These are phyloP conservation scores for Salix suchowensis DNA, from an alignment of 345 rosid genomes.

Conservation along the genomic window DNA sequence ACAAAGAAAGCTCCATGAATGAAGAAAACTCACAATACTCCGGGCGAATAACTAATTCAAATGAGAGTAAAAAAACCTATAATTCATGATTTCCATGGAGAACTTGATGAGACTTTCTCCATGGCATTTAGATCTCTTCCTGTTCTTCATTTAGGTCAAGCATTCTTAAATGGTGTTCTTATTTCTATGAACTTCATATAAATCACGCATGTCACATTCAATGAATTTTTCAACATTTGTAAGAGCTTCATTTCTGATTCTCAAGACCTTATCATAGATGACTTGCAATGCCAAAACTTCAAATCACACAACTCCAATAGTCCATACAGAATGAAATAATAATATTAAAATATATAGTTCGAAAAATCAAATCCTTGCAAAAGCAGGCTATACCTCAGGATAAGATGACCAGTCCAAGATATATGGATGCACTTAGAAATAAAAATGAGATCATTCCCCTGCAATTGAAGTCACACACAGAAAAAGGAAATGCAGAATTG, in stretches of 20 bases:
- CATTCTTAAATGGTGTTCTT: no score
- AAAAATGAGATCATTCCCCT: constrained; percentile 93
- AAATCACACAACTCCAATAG: no score
- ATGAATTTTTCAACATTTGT: neutral
- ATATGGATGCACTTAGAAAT: constrained; percentile 69
- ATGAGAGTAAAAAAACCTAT: neutral
- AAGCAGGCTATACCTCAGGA: constrained; percentile 53
- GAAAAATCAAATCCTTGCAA: constrained; percentile 8
- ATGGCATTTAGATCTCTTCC: no score
- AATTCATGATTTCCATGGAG: no score
- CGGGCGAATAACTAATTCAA: no score
- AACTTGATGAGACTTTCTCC: no score
- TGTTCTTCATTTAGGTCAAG: no score
- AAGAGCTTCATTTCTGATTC: neutral
- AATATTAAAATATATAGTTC: neutral
- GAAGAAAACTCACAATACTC: no score
- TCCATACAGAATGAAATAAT: neutral
- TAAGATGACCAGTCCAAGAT: constrained; percentile 85
- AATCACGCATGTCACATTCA: no score
- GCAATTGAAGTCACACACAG: constrained; percentile 22
- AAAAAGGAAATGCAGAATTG: neutral
- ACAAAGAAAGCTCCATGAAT: neutral
- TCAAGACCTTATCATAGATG: no score
- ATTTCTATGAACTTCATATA: no score
- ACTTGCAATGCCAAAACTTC: no score